Conservation (phyloP, 2,329 filamentous ascomycete genomes). For the Thelonectria discophora region DNA sequence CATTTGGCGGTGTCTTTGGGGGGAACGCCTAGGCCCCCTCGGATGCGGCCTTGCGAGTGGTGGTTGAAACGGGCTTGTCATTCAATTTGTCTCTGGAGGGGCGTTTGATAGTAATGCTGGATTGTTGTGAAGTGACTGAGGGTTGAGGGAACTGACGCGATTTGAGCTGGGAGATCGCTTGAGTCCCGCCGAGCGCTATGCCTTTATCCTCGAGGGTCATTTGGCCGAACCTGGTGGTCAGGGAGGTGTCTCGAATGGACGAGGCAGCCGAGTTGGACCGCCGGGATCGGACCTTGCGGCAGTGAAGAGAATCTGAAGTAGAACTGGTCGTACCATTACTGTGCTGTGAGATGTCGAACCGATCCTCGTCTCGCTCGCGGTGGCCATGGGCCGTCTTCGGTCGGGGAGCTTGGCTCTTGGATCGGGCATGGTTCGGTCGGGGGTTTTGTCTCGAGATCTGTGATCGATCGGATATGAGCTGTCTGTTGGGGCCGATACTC, state of each 20-base stretch:
- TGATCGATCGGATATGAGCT: constrained; percentile 57
- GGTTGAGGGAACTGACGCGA: constrained; percentile 38
- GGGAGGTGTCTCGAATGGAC: constrained; percentile 56
- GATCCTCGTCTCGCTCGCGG: constrained; percentile 51
- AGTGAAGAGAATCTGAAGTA: constrained; percentile 31
- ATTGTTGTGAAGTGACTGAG: constrained; percentile 34
- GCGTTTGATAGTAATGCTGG: constrained; percentile 43
- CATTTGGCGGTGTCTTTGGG: constrained; percentile 46
- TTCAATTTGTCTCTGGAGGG: constrained; percentile 36
- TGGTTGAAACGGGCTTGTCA: constrained; percentile 21
- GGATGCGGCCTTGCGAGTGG: constrained; percentile 29
- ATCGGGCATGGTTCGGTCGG: constrained; percentile 58
- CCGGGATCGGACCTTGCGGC: constrained; percentile 40
- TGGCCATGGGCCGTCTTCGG: constrained; percentile 53
- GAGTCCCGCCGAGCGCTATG: constrained; percentile 47
- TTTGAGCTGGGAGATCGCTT: constrained; percentile 55
- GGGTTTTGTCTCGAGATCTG: constrained; percentile 60
- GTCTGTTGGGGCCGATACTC: constrained; percentile 65
- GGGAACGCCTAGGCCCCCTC: constrained; percentile 45
- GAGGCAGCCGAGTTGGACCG: constrained; percentile 41
- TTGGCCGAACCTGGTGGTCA: constrained; percentile 48
- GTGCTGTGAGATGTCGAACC: constrained; percentile 46
- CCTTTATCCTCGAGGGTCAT: constrained; percentile 52
- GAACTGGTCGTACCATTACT: constrained; percentile 49
- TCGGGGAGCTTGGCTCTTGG: constrained; percentile 50